A percentile compares a stretch with the other conserved stretches of the same genome.
Conservation (phyloP, 805 yeast genomes). For the Barnettozyma sp. region DNA sequence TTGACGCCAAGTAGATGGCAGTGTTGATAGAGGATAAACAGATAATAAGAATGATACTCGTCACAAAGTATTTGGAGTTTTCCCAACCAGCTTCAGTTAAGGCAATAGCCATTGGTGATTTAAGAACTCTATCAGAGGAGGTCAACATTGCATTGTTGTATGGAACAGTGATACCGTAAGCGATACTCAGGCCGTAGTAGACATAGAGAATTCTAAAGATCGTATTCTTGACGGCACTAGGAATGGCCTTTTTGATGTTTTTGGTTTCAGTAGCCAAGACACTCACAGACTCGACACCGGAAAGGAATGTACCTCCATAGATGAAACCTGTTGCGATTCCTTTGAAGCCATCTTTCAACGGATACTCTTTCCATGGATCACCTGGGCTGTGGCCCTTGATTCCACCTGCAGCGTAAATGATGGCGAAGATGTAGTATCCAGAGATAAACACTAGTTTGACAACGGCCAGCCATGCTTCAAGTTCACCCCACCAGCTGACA, state of each 20-base stretch:
- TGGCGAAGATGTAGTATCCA: slow-evolving; percentile 46
- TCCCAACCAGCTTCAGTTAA: slow-evolving; percentile 60
- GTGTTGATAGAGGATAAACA: slow-evolving; percentile 66
- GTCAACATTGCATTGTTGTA: slow-evolving; percentile 49
- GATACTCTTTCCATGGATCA: slow-evolving; percentile 28
- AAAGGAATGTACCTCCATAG: slow-evolving; percentile 68
- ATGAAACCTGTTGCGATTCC: slow-evolving; percentile 56
- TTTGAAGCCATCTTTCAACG: slow-evolving; percentile 41
- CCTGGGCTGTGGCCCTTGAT: slow-evolving; percentile 28
- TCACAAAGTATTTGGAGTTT: slow-evolving; percentile 59
- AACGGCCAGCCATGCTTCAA: slow-evolving; percentile 47
- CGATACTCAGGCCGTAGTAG: slow-evolving; percentile 39
- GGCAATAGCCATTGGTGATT: slow-evolving; percentile 70
- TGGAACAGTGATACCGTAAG: slow-evolving; percentile 61
- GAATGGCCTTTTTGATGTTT: slow-evolving; percentile 64
- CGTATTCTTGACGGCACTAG: slow-evolving; percentile 62
- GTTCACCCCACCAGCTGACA: slow-evolving; percentile 50
- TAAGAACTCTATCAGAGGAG: slow-evolving; percentile 31
- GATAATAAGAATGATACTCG: slow-evolving; percentile 58
- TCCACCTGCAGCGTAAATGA: slow-evolving; percentile 39
- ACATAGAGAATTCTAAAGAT: slow-evolving; percentile 57
- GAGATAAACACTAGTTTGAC: slow-evolving; percentile 40
- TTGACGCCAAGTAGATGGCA: slow-evolving; percentile 60
- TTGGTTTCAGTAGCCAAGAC: slow-evolving; percentile 69
- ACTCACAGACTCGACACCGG: slow-evolving; percentile 73